Evolutionary conservation across 1,284 basidiomycete species (phyloP), one percentile per base, ranked within the genome.

Genomic region (Malassezia japonica): DNA sequence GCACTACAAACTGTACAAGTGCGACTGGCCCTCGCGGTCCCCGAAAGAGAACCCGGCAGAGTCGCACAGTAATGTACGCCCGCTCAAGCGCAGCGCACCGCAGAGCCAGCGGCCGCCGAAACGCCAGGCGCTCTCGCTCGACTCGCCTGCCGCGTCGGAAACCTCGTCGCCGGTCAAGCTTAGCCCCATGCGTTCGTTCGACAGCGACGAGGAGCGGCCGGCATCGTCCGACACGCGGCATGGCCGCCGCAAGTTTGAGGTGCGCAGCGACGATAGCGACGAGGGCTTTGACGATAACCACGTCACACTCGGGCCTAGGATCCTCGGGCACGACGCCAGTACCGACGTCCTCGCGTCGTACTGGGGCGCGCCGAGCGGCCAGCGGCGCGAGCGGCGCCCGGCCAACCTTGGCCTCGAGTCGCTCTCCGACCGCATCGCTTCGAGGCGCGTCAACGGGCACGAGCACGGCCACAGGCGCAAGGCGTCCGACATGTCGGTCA

Each of bases 1-100:
- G 16, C 70, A 72, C 45, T 70, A 68, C 55, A 64, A 64, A 46
- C 67, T 72, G 46, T 72, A 62, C 58, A 66, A 68, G 39, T 62
- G 58, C 9, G 69, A 70, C 42, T 72, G 70, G 70, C 70, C 70
- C 6, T 46, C 50, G 0, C 58, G 50, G 18, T 60, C 5, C 8
- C 50, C 50, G 8, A 25, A 50, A 31, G 50, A 57, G 43, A 27
- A 51, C 47, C 49, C 40, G 6, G 45, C 40, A 36, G 50, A 39
- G 46, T 54, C 29, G 27, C 46, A 46, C 32, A 33, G 31, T 23
- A 47, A 13, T 16, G 50, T 32, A 40, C 48, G 47, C 33, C 27
- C 42, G 27, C 18, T 20, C 32, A 57, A 38, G 12, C 34, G 34
- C 29, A 25, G 21, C 15, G 25, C 43, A 15, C 21, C 27, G 33